Conservation (phyloP, 2,329 filamentous ascomycete species). For the Scytalidium lignicola region DNA sequence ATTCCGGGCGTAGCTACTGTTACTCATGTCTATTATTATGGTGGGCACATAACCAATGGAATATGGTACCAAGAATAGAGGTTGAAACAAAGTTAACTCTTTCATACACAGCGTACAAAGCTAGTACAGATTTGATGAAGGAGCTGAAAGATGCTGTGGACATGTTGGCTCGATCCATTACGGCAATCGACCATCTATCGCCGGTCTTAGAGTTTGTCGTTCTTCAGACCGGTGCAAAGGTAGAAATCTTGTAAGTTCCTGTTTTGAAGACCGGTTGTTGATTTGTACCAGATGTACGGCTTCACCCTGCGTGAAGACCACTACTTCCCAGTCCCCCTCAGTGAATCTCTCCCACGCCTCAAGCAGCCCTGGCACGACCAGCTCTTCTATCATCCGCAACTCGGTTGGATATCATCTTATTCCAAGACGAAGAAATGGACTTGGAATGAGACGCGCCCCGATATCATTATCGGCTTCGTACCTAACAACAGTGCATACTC, state of each 20-base stretch:
- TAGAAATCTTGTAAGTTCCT: too few species aligned
- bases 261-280: too few species aligned
- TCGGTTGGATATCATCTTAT: constrained; percentile 32
- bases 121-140: constrained; percentile 31
- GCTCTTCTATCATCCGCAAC: constrained; percentile 37
- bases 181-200: constrained; percentile 29
- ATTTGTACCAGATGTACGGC: constrained; percentile 27
- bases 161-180: constrained; percentile 36
- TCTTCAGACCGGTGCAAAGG: constrained; percentile 30
- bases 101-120: constrained; percentile 32
- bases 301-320: constrained; percentile 35
- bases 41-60: constrained; percentile 12
- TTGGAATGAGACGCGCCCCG: constrained; percentile 35
- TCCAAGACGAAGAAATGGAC: constrained; percentile 33
- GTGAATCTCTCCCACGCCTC: constrained; percentile 29
- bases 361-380: constrained; percentile 29
- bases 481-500: constrained; percentile 35
- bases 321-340: constrained; percentile 29
- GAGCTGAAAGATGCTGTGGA: constrained; percentile 34
- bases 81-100: background rate
- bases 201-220: constrained; percentile 32
- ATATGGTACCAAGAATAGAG: background rate
- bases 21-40: constrained; percentile 39
- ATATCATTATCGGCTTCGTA: constrained; percentile 37
- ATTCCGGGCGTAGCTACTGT: constrained; percentile 32